These are phyloP conservation scores for Trifolium fragiferum DNA, from an alignment of 306 rosid genomes.

Conservation along the genomic window DNA sequence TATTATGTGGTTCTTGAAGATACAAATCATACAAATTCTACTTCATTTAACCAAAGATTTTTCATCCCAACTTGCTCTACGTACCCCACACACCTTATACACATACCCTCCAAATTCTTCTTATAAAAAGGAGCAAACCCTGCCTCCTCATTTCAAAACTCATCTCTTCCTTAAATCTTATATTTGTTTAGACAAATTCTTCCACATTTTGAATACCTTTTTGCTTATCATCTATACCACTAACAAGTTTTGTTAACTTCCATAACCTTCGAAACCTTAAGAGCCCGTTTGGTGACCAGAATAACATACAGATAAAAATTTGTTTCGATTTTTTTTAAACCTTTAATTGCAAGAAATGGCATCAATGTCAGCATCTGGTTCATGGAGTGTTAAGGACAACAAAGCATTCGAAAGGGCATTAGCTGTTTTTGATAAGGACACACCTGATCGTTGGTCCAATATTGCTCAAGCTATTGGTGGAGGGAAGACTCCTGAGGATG, in stretches of 20 bases:
- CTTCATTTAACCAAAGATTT: conserved; percentile 47
- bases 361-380: conserved; percentile 69
- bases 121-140: conserved; percentile 59
- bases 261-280: background rate
- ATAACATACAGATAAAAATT: background rate
- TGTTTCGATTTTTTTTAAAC: background rate
- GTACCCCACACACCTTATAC: conserved; percentile 44
- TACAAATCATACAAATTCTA: conserved; percentile 70
- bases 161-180: conserved; percentile 45
- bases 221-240: background rate
- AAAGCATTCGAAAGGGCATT: conserved; percentile 92
- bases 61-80: conserved; percentile 60
- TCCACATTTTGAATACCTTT: conserved; percentile 1
- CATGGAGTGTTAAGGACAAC: conserved; percentile 86
- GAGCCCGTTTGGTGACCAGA: background rate
- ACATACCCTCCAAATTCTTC: conserved; percentile 36
- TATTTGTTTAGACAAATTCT: conserved; percentile 21
- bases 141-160: conserved; percentile 45
- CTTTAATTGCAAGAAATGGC: conserved; percentile 49
- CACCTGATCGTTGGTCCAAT: conserved; percentile 87
- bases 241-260: background rate
- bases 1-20: conserved; percentile 58
- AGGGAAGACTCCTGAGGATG: conserved; percentile 76
- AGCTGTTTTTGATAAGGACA: conserved; percentile 84
- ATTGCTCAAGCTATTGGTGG: conserved; percentile 78